A percentile compares a stretch with the other conserved stretches of the same genome.
Evolutionary conservation across 371 early-diverging fungal genomes (phyloP).

Genomic region (Rhizopus sp.): DNA sequence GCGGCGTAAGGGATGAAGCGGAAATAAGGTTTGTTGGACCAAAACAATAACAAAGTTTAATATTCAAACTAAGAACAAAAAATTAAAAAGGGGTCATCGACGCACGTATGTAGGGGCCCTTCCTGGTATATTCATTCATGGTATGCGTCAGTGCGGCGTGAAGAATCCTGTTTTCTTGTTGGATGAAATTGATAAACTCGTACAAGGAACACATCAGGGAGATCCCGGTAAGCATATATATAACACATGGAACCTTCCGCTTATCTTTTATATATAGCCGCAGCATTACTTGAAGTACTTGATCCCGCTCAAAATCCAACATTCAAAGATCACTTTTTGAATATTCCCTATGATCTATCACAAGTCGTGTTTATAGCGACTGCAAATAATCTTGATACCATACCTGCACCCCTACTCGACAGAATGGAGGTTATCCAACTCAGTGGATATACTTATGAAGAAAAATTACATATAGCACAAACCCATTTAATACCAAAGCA

Average conservation of each 20-base stretch:
- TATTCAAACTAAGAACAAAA: background rate
- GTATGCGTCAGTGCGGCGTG: conserved; percentile 70
- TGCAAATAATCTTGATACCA: conserved; percentile 77
- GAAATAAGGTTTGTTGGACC: conserved; percentile 63
- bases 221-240: conserved; percentile 60
- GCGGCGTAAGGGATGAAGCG: conserved; percentile 89
- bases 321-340: conserved; percentile 81
- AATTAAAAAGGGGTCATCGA: conserved; percentile 67
- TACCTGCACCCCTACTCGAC: conserved; percentile 80
- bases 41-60: background rate
- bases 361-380: conserved; percentile 87
- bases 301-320: conserved; percentile 83
- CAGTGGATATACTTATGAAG: conserved; percentile 84
- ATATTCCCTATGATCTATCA: conserved; percentile 82
- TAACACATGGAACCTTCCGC: background rate
- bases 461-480: conserved; percentile 65
- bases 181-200: conserved; percentile 90
- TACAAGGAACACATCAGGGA: conserved; percentile 66
- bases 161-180: conserved; percentile 82
- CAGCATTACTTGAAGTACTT: conserved; percentile 85
- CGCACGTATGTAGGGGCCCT: conserved; percentile 89
- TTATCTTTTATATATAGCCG: conserved; percentile 34
- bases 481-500: conserved; percentile 70
- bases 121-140: conserved; percentile 84
- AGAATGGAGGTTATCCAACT: conserved; percentile 86